Evolutionary conservation across 1,284 basidiomycete species (phyloP), one percentile per base, ranked within the genome.

Genomic region (Irpex sp.): DNA sequence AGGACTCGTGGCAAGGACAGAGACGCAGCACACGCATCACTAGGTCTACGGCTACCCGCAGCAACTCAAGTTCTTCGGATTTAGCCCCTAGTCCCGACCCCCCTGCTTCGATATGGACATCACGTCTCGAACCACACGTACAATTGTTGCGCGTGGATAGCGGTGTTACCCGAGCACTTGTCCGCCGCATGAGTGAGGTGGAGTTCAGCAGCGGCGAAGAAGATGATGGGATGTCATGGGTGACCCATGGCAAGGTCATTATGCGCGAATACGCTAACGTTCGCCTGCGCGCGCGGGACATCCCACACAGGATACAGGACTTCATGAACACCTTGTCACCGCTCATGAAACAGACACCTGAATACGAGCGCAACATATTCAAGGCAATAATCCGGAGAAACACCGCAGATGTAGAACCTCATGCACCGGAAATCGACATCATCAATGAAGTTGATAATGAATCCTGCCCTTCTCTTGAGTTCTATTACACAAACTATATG

Each of bases 401-500:
- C 60, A 76, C 74, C 3, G 68, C 65, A 2, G 68, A 70, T 17
- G 87, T 90, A 66, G 91, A 93, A 68, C 87, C 84, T 0, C 71
- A 81, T 53, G 87, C 89, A 0, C 90, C 90, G 0, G 74, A 75
- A 2, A 90, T 95, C 65, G 73, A 76, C 15, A 80, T 95, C 11
- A 74, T 83, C 63, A 93, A 93, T 67, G 71, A 81, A 0, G 76
- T 91, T 19, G 90, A 92, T 63, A 73, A 79, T 5, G 86, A 90
- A 61, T 78, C 82, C 1, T 87, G 86, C 5, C 90, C 90, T 0
- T 82, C 80, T 5, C 90, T 87, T 83, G 91, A 93, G 68, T 93
- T 93, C 68, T 79, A 87, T 66, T 93, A 93, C 69, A 86, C 88
- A 9, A 93, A 93, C 72, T 75, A 82, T 62, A 86, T 94, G 79